Conservation (phyloP, 345 rosid species). For the Punica granatum region DNA sequence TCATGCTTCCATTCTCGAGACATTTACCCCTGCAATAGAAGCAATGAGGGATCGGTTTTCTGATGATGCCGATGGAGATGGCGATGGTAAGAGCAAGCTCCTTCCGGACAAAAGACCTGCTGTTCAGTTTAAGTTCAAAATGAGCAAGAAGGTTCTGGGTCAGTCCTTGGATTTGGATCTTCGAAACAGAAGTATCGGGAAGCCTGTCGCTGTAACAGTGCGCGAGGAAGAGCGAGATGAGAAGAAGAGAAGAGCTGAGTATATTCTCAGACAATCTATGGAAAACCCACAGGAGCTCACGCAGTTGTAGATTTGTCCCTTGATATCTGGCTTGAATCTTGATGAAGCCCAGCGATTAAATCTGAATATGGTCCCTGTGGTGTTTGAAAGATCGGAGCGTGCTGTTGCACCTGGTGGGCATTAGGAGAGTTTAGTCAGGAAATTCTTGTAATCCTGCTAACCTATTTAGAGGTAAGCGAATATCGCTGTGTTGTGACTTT, state of each 20-base stretch:
- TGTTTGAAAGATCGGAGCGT: background rate
- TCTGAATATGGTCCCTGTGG: background rate
- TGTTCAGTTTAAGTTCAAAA: slow-evolving; percentile 50
- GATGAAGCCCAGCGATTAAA: background rate
- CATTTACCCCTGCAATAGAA: slow-evolving; percentile 82
- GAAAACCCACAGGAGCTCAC: slow-evolving; percentile 88
- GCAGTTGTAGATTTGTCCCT: slow-evolving; percentile 43
- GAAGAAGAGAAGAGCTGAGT: slow-evolving; percentile 91
- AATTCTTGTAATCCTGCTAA: slow-evolving; percentile 15
- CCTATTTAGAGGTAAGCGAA: slow-evolving; percentile 12
- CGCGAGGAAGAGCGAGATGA: slow-evolving; percentile 92
- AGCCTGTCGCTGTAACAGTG: slow-evolving; percentile 27
- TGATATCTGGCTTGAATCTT: slow-evolving; percentile 1
- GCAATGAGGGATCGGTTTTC: slow-evolving; percentile 44
- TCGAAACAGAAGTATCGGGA: slow-evolving; percentile 42
- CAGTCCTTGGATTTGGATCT: slow-evolving; percentile 53
- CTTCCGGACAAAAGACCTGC: slow-evolving; percentile 49
- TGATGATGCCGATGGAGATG: slow-evolving; percentile 33
- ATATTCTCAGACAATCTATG: slow-evolving; percentile 70
- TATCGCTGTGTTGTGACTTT: slow-evolving; percentile 9
- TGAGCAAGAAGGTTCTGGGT: slow-evolving; percentile 56
- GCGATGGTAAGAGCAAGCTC: slow-evolving; percentile 29
- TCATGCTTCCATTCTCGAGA: slow-evolving; percentile 49
- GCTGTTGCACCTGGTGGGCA: slow-evolving; percentile 3
- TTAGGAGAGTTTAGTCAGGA: slow-evolving; percentile 15